Conservation (phyloP, 352 stramenopile genomes). For the Pythium biforme region DNA sequence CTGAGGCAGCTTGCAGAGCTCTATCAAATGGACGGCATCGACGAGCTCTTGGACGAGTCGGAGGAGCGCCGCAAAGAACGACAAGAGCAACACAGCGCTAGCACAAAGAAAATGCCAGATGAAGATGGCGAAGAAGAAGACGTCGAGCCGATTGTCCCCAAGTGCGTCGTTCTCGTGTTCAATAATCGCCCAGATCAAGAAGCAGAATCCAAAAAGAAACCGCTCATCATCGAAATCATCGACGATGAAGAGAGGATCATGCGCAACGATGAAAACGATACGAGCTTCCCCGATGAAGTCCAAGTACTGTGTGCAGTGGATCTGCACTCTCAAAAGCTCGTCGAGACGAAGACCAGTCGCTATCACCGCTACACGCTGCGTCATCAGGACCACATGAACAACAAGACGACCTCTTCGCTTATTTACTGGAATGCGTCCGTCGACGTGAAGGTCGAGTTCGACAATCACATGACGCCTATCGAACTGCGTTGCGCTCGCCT, state of each 20-base stretch:
- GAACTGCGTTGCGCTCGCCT: constrained; percentile 42
- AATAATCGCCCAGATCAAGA: constrained; percentile 24
- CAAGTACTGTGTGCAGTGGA: constrained; percentile 48
- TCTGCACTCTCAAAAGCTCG: constrained; percentile 38
- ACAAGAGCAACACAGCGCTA: constrained; percentile 8
- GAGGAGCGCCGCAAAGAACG: constrained; percentile 22
- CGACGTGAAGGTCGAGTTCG: constrained; percentile 41
- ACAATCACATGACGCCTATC: constrained; percentile 13
- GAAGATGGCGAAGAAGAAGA: constrained; percentile 11
- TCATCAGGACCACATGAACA: not conserved
- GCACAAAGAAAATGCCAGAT: constrained; percentile 4
- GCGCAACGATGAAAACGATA: constrained; percentile 11
- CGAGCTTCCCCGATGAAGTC: constrained; percentile 22
- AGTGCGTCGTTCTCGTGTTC: constrained; percentile 45
- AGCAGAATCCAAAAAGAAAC: constrained; percentile 29
- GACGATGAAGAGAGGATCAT: too few relatives aligned
- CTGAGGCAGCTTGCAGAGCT: constrained; percentile 65
- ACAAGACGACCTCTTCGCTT: not conserved
- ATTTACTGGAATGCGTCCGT: constrained; percentile 40
- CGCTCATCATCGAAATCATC: constrained; percentile 64
- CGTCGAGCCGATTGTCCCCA: constrained; percentile 26
- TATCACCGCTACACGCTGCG: constrained; percentile 66
- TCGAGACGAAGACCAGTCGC: constrained; percentile 51
- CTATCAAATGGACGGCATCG: constrained; percentile 79
- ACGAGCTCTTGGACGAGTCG: constrained; percentile 60